Conservation (phyloP, 2,329 filamentous ascomycete species). For the Catunica adiposa region DNA sequence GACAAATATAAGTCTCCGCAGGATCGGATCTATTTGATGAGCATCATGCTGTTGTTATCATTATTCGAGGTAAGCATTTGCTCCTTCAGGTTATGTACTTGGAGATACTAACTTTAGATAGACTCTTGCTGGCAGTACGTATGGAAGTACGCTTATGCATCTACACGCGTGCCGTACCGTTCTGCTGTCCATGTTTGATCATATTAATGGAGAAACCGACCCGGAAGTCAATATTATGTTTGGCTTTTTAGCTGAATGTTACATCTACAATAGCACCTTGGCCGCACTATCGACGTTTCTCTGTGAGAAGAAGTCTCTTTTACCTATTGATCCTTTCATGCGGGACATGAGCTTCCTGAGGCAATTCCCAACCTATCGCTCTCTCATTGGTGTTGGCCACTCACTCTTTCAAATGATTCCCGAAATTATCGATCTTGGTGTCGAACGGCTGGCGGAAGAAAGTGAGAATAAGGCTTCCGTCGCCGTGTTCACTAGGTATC, state of each 20-base stretch:
- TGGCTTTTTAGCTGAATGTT: slow-evolving; percentile 13
- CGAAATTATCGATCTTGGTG: slow-evolving; percentile 9
- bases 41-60: slow-evolving; percentile 10
- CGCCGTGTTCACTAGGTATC: slow-evolving; percentile 10
- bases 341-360: slow-evolving; percentile 8
- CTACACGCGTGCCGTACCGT: slow-evolving; percentile 10
- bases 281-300: slow-evolving; percentile 8
- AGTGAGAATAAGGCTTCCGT: slow-evolving; percentile 2
- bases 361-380: slow-evolving; percentile 4
- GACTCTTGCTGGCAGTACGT: slow-evolving; percentile 8
- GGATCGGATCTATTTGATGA: slow-evolving; percentile 10
- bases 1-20: slow-evolving; percentile 1
- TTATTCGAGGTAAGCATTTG: slow-evolving; percentile 12
- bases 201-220: neutral
- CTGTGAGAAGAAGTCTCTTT: neutral
- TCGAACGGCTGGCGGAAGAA: slow-evolving; percentile 8
- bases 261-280: slow-evolving; percentile 6
- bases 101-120: neutral
- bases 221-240: slow-evolving; percentile 9
- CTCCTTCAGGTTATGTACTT: neutral
- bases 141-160: slow-evolving; percentile 11
- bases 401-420: slow-evolving; percentile 11
- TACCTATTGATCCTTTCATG: slow-evolving; percentile 12
- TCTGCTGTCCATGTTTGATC: neutral
- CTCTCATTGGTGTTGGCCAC: slow-evolving; percentile 10